A percentile compares a stretch with the other conserved stretches of the same genome.
Conservation (phyloP, 345 rosid genomes). For the Trapa bicornis region DNA sequence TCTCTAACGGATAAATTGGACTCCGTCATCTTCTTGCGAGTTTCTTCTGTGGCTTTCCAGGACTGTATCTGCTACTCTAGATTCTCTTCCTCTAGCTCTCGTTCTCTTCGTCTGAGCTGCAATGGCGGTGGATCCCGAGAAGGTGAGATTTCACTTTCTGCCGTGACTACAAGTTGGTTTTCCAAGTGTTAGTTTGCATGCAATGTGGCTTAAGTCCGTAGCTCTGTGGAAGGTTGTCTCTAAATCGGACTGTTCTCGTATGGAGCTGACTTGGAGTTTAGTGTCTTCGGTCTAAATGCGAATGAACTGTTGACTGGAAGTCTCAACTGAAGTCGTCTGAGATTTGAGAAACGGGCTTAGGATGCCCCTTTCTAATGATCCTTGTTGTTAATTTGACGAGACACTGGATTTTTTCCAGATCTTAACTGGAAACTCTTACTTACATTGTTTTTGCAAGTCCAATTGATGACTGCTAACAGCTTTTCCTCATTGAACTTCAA, state of each 20-base stretch:
- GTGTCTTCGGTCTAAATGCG: neutral
- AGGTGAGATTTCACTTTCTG: conserved; percentile 14
- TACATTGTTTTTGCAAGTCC: neutral
- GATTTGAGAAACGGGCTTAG: neutral
- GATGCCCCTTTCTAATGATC: neutral
- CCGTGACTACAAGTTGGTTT: neutral
- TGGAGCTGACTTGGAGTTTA: neutral
- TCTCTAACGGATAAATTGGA: conserved; percentile 1
- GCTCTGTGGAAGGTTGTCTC: neutral
- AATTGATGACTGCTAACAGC: neutral
- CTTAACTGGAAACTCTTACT: neutral
- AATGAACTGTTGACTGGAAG: neutral
- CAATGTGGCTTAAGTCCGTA: neutral
- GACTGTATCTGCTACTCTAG: neutral
- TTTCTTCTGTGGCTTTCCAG: neutral
- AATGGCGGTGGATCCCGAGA: conserved; percentile 17
- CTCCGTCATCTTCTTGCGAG: neutral
- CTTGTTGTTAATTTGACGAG: neutral
- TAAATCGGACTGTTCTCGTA: neutral
- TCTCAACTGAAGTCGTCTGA: neutral
- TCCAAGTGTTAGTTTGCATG: neutral
- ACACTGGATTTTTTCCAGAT: neutral
- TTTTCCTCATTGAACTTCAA: neutral
- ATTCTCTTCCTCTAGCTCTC: conserved; percentile 6
- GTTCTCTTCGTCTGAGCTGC: neutral